Base-by-base conservation (phyloP, 257 asterid species). In the Scutellaria barbata region DNA sequence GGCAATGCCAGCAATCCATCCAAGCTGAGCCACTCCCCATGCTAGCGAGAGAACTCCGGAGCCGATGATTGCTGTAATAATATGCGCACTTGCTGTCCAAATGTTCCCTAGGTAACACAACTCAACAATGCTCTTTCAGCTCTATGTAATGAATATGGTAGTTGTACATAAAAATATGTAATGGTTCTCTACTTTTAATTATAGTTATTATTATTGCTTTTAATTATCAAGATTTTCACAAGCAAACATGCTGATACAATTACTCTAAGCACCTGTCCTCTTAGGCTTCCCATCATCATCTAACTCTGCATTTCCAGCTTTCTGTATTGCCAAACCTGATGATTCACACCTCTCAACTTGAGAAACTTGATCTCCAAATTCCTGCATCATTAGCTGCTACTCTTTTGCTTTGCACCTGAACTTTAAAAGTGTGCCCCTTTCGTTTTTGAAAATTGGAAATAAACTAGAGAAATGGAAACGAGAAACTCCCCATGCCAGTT, bases 41-140 rank as follows among this genome's bases (percentile, higher is more conserved):
- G 88, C 95, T 10, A 89, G 85, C 5, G 96, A 90, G 22, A 90
- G 86, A 8, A 90, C 95, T 47, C 95, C 95, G 0, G 95, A 88
- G 6, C 96, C 95, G 45, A 90, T 85, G 55, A 88, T 77, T 63
- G 88, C 88, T 8, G 95, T 90, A 14, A 89, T 83, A 9, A 89
- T 89, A 72, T 89, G 96, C 68, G 96, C 88, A 71, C 85, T 86
- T 71, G 96, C 95, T 1, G 92, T 90, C 89, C 89, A 84, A 50
- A 85, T 48, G 35, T 72, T 88, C 11, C 90, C 90, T 85, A 57
- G 4, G 25, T 17, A 50, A 63, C 40, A 50, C 48, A 78, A 16
- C 75, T 50, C n/a, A 66, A 71, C 5, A 40, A 5, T 48, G 42
- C 8, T 51, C 22, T 37, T 51, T 51, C 51, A 54, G 43, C 14